A percentile compares a stretch with the other conserved stretches of the same genome.
Evolutionary conservation across 306 rosid genomes (phyloP).

Genomic region (Castanea sativa): DNA sequence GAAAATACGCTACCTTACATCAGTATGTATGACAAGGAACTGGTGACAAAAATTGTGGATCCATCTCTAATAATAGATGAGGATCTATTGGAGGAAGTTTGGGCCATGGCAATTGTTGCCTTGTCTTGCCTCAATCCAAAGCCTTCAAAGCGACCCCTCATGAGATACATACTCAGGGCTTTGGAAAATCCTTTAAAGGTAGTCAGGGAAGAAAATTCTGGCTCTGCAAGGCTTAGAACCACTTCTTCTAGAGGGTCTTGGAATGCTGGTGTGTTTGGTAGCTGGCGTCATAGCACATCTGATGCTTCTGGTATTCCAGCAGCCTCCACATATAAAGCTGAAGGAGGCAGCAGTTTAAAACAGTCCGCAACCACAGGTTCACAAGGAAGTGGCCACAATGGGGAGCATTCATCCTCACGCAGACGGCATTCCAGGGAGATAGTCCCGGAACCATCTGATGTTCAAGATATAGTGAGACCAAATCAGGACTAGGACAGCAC

Average conservation of each 20-base stretch:
- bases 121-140: constrained; percentile 89
- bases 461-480: constrained; percentile 54
- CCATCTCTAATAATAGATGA: constrained; percentile 82
- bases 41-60: constrained; percentile 70
- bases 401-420: constrained; percentile 62
- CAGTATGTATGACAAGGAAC: constrained; percentile 81
- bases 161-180: constrained; percentile 84
- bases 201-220: constrained; percentile 78
- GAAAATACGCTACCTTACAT: constrained; percentile 62
- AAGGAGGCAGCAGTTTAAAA: constrained; percentile 65
- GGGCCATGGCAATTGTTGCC: constrained; percentile 97
- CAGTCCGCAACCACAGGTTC: constrained; percentile 75
- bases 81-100: constrained; percentile 92
- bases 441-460: constrained; percentile 72
- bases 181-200: constrained; percentile 90
- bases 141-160: constrained; percentile 81
- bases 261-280: constrained; percentile 88
- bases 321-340: constrained; percentile 44
- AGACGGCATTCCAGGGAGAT: constrained; percentile 72
- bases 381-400: constrained; percentile 58
- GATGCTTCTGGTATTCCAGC: constrained; percentile 56
- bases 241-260: constrained; percentile 89
- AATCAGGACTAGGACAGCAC: constrained; percentile 38
- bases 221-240: constrained; percentile 71
- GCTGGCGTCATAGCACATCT: constrained; percentile 89